Base-by-base conservation (phyloP, 768 basidiomycete genomes). In the Lentinula aciculospora region DNA sequence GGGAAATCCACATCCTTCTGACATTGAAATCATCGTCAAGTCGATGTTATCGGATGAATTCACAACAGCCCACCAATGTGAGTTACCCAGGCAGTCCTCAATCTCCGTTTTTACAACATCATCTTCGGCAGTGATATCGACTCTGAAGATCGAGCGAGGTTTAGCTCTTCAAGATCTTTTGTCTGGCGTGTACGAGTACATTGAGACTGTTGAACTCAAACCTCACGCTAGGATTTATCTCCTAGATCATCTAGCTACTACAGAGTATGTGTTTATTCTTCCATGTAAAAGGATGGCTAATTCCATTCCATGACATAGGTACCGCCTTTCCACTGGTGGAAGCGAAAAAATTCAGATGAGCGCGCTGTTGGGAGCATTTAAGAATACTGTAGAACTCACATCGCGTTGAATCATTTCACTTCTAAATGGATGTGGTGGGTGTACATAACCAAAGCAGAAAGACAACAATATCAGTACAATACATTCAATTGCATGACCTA, bases 21-120 rank as follows among this genome's bases (percentile, higher is more conserved):
- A 99, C 71, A 93, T 99, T 46, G 93, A 95, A 67, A 82, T 84
- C 10, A 89, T 99, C 39, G 92, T 98, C 31, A 87, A 92, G 61
- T 92, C 90, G 8, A 98, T 99, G 97, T 82, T 98, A 67, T 82
- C 88, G 3, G 94, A 98, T 64, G 94, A 97, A 65, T 98, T 98
- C 63, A 94, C 93, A 1, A 94, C 89, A 0, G 85, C 89, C 17
- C 94, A 94, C 68, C 83, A 86, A 65, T 84, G 92, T 92, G 61
- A 39, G 83, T 69, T 37, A 40, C 39, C 3, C 36, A 4, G 7
- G 32, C 45, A 29, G 15, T 3, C 49, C 36, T 10, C 15, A 28
- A 28, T n/a, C n/a, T n/a, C n/a, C n/a, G n/a, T n/a, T n/a, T n/a
- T n/a, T n/a, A n/a, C n/a, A n/a, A n/a, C n/a, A n/a, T n/a, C 23